Conservation (phyloP, 2,329 filamentous ascomycete genomes). For the Phialophora tarda region DNA sequence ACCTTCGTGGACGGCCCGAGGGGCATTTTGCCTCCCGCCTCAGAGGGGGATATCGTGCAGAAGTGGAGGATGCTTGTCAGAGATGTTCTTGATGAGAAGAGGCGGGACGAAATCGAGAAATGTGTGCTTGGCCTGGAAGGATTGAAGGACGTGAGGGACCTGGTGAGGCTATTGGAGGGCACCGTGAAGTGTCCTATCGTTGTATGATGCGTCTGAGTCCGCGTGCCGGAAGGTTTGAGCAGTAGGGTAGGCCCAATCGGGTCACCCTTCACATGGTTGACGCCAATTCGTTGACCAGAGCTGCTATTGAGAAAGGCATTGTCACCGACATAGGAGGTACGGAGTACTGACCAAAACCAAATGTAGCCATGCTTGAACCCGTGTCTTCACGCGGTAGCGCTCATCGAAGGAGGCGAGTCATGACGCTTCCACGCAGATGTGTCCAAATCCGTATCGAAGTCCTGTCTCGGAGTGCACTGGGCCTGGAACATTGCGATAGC, state of each 20-base stretch:
- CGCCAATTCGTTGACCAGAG: not conserved
- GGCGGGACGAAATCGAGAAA: constrained; percentile 43
- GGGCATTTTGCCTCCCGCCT: constrained; percentile 44
- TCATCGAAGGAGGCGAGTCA: not conserved
- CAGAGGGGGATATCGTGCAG: constrained; percentile 47
- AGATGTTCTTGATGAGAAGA: constrained; percentile 43
- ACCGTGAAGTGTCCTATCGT: constrained; percentile 24
- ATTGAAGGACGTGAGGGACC: constrained; percentile 38
- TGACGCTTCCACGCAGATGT: not conserved
- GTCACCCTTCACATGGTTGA: not conserved
- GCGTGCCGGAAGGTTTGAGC: not conserved
- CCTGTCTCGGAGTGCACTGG: not conserved
- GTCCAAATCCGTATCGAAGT: not conserved
- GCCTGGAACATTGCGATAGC: not conserved
- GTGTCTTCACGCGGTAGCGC: not conserved
- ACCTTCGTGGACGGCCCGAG: constrained; percentile 38
- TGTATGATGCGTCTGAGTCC: constrained; percentile 1
- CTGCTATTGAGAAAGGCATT: not conserved
- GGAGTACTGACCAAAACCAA: not conserved
- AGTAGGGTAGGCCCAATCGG: not conserved
- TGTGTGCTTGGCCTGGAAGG: constrained; percentile 43
- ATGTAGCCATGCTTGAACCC: not conserved
- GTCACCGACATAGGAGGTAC: not conserved
- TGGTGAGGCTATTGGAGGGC: constrained; percentile 33
- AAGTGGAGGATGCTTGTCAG: constrained; percentile 46